Percentiles rank a stretch among this genome's conserved stretches.
Conservation (phyloP, 371 early-diverging fungal species). For the Phascolomyces articulosus region DNA sequence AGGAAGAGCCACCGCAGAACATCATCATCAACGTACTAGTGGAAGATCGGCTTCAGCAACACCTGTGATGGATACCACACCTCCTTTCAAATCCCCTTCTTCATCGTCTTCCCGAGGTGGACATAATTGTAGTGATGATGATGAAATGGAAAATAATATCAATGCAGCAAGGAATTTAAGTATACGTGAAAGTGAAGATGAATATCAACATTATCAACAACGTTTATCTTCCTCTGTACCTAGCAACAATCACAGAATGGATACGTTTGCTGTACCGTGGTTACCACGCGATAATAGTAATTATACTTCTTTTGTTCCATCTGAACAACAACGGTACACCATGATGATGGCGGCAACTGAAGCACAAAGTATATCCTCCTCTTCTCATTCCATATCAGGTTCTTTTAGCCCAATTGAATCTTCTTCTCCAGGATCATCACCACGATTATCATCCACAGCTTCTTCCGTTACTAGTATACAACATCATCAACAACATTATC, state of each 20-base stretch:
- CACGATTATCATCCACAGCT: slow-evolving; percentile 10
- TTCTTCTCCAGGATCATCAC: slow-evolving; percentile 12
- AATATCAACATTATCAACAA: neutral
- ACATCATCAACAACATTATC: no score
- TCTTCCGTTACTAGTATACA: slow-evolving; percentile 2
- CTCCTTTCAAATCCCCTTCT: neutral
- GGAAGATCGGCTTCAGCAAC: neutral
- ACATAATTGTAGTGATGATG: slow-evolving; percentile 6
- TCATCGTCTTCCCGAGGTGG: neutral
- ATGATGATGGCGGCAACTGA: neutral
- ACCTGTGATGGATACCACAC: neutral
- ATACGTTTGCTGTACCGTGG: slow-evolving; percentile 12
- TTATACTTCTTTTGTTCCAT: neutral
- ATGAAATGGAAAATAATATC: slow-evolving; percentile 16
- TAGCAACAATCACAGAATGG: neutral
- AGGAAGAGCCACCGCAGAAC: neutral
- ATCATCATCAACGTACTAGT: neutral
- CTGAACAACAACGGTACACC: neutral
- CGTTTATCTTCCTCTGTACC: neutral
- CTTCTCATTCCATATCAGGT: slow-evolving; percentile 7
- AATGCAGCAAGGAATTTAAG: slow-evolving; percentile 14
- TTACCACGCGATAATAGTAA: neutral
- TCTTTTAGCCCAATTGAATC: slow-evolving; percentile 8
- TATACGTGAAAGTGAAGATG: slow-evolving; percentile 7
- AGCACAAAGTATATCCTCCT: slow-evolving; percentile 8